Conservation (phyloP, 345 rosid genomes). For the Hypericum perforatum region DNA sequence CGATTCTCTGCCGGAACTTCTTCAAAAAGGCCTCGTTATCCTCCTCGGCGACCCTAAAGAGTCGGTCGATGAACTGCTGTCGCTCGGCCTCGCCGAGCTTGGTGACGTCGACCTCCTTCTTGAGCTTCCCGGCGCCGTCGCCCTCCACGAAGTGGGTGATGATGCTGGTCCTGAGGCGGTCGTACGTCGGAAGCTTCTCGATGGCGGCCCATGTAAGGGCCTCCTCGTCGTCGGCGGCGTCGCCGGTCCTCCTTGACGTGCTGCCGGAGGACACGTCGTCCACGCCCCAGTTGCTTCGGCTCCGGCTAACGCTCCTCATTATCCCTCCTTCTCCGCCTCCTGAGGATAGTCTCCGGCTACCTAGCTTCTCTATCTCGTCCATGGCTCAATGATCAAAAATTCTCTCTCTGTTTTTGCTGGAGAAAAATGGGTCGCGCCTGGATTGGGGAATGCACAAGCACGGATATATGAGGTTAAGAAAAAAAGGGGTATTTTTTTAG, state of each 20-base stretch:
- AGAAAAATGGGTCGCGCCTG: no score
- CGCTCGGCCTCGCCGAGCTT: slow-evolving; percentile 59
- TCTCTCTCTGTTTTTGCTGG: no score
- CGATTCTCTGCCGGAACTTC: slow-evolving; percentile 65
- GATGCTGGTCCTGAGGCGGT: slow-evolving; percentile 62
- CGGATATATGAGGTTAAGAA: no score
- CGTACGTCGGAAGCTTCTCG: slow-evolving; percentile 79
- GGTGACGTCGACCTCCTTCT: slow-evolving; percentile 58
- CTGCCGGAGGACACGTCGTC: slow-evolving; percentile 42
- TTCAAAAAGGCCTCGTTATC: slow-evolving; percentile 71
- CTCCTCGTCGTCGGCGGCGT: slow-evolving; percentile 67
- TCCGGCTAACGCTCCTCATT: slow-evolving; percentile 50
- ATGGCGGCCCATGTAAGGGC: slow-evolving; percentile 96
- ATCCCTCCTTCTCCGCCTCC: slow-evolving; percentile 21
- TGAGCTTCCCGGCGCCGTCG: slow-evolving; percentile 23
- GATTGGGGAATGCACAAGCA: no score
- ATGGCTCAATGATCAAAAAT: no score
- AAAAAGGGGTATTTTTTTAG: no score
- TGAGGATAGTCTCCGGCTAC: no score
- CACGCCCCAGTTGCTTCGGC: slow-evolving; percentile 25
- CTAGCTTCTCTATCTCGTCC: no score
- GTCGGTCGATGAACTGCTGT: slow-evolving; percentile 57
- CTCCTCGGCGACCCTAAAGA: slow-evolving; percentile 76
- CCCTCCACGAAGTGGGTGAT: slow-evolving; percentile 39
- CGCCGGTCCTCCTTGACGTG: slow-evolving; percentile 39